phyloP scores from a whole-genome alignment of 306 rosid genomes.

The Trifolium fragiferum region DNA sequence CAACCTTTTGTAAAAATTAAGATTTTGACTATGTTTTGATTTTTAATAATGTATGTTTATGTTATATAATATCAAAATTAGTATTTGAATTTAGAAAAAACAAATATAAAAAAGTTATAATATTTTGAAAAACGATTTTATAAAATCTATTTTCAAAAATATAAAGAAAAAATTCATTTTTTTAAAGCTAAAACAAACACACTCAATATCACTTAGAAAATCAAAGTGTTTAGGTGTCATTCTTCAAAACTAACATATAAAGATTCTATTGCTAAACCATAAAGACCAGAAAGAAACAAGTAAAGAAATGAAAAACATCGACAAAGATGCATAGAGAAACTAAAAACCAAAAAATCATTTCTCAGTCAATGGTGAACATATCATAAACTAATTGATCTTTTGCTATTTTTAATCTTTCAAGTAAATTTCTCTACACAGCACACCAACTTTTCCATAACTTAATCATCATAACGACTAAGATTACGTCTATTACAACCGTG shows the following conservation, averaged over 20 bases:
- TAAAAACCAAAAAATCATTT: neutral
- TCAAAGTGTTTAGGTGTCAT: no score
- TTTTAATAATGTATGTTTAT: no score
- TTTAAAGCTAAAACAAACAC: no score
- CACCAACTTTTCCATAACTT: slow-evolving; percentile 35
- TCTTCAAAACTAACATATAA: neutral
- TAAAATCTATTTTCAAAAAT: no score
- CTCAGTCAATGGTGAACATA: neutral
- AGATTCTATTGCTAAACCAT: neutral
- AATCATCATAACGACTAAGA: slow-evolving; percentile 11
- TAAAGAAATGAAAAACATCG: neutral
- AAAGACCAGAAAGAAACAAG: neutral
- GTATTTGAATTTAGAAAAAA: no score
- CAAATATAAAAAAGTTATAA: no score
- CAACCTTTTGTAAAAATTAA: no score
- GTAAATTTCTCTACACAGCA: slow-evolving; percentile 21
- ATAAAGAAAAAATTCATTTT: no score
- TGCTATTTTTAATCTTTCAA: slow-evolving; percentile 2
- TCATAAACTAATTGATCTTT: slow-evolving; percentile 14
- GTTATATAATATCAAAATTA: no score
- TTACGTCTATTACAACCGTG: slow-evolving; percentile 36
- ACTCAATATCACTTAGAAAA: no score
- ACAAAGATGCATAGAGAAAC: neutral
- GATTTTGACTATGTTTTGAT: no score
- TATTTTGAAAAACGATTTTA: no score